A percentile compares a stretch with the other conserved stretches of the same genome.
Evolutionary conservation across 345 rosid genomes (phyloP).

Genomic region (Pelargonium nanum): DNA sequence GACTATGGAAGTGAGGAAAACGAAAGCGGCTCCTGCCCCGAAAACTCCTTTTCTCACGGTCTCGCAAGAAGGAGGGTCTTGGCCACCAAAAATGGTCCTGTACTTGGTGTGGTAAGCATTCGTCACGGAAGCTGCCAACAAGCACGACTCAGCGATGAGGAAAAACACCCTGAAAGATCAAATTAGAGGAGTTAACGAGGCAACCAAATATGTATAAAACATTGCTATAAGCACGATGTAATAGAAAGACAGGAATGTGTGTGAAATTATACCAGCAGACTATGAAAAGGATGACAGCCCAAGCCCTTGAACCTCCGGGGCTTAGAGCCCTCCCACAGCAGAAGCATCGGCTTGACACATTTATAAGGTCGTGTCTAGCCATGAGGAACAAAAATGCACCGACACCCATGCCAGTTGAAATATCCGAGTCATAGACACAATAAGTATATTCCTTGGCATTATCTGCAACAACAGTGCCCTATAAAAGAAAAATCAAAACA

Average conservation of each 20-base stretch:
- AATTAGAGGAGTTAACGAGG: neutral
- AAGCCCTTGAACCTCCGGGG: constrained; percentile 74
- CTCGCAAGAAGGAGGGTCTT: constrained; percentile 32
- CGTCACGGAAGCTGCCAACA: constrained; percentile 71
- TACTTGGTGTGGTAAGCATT: constrained; percentile 86
- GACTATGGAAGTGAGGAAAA: constrained; percentile 57
- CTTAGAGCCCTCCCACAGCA: constrained; percentile 81
- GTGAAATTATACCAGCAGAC: constrained; percentile 47
- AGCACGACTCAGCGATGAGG: constrained; percentile 69
- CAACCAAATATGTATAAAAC: neutral
- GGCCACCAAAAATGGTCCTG: constrained; percentile 19
- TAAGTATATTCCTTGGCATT: constrained; percentile 31
- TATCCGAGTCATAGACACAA: constrained; percentile 80
- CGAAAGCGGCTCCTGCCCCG: constrained; percentile 84
- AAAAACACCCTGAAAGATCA: constrained; percentile 67
- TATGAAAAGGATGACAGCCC: constrained; percentile 69
- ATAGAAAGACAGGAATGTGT: neutral
- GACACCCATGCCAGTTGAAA: constrained; percentile 74
- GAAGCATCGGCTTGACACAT: constrained; percentile 83
- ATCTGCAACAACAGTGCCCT: constrained; percentile 50
- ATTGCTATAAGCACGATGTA: neutral
- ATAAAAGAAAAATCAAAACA: constrained; percentile 13
- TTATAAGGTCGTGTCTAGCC: constrained; percentile 58
- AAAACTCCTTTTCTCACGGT: constrained; percentile 70
- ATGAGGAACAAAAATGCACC: constrained; percentile 76